These are phyloP conservation scores for Penicillium sp. DNA, from an alignment of 2,329 filamentous ascomycete genomes.

Conservation along the genomic window DNA sequence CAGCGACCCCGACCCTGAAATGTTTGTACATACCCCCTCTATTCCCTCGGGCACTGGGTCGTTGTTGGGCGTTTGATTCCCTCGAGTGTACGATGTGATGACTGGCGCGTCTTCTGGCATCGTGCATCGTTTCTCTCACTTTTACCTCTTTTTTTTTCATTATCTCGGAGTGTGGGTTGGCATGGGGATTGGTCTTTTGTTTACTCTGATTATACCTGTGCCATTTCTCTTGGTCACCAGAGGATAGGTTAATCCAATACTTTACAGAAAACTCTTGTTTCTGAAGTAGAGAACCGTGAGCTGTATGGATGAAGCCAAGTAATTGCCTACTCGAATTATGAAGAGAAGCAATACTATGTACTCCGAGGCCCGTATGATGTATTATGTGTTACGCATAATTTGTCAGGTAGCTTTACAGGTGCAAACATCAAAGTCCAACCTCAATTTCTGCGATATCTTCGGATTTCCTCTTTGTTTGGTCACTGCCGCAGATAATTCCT, in stretches of 20 bases:
- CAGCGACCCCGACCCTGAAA: slow-evolving; percentile 24
- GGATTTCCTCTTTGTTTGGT: not conserved
- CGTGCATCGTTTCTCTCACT: slow-evolving; percentile 24
- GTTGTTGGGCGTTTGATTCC: slow-evolving; percentile 19
- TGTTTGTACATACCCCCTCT: slow-evolving; percentile 23
- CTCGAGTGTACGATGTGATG: slow-evolving; percentile 29
- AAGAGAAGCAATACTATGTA: no score
- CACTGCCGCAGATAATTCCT: not conserved
- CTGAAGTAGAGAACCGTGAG: no score
- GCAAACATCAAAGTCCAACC: not conserved
- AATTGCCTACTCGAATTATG: no score
- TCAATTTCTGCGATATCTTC: not conserved
- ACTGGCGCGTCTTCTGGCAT: slow-evolving; percentile 21
- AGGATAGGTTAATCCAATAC: slow-evolving; percentile 11
- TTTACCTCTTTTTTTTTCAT: slow-evolving; percentile 14
- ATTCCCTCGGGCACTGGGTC: slow-evolving; percentile 22
- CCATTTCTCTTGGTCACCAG: slow-evolving; percentile 6
- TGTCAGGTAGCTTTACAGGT: no score
- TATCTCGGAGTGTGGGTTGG: slow-evolving; percentile 34
- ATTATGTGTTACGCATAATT: no score
- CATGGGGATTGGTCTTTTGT: slow-evolving; percentile 28
- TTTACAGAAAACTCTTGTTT: not conserved
- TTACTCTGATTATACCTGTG: slow-evolving; percentile 14
- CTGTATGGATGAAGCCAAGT: not conserved
- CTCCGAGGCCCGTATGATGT: no score